Evolutionary conservation across 495 filamentous ascomycete genomes (phyloP), one percentile per base, ranked within the genome.

Genomic region (Chaetomium cochliodes): DNA sequence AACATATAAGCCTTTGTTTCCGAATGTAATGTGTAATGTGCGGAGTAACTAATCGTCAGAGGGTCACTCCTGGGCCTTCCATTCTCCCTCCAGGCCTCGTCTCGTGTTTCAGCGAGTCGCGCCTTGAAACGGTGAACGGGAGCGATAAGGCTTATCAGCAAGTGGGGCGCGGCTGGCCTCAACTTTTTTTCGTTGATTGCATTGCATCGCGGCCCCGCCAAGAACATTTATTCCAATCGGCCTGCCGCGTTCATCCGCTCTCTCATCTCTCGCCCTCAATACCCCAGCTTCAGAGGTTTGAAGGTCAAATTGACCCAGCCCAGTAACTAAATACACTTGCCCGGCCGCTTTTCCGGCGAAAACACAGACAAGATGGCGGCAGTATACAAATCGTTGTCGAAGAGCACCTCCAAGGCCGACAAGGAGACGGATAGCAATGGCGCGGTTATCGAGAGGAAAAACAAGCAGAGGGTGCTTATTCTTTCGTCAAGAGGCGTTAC

Each of bases 301-400:
- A 30, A 30, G 28, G 28, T 6, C 28, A 30, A n/a, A n/a, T n/a
- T n/a, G n/a, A n/a, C n/a, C n/a, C n/a, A n/a, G n/a, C n/a, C n/a
- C n/a, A n/a, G n/a, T n/a, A n/a, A 30, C 28, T 30, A 30, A 6
- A 2, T 30, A 6, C 28, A 6, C 6, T 30, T 6, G 28, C 28
- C 28, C 3, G 28, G 2, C 28, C 28, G 6, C 8, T 37, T 37
- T 37, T 37, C 33, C 5, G 33, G 33, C 5, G 26, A 49, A 41
- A 49, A 62, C 12, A 62, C 13, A 22, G 44, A 58, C 68, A 84
- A 75, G 63, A 98, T 98, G 94, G 91, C 93, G 22, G 83, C 93
- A 23, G 94, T 97, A 52, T 98, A 97, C 83, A 97, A 97, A 75
- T 87, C 92, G 6, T 73, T 98, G 12, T 93, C 92, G 1, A 92